Conservation (phyloP, 768 basidiomycete genomes). For the Lactifluus rugatus region DNA sequence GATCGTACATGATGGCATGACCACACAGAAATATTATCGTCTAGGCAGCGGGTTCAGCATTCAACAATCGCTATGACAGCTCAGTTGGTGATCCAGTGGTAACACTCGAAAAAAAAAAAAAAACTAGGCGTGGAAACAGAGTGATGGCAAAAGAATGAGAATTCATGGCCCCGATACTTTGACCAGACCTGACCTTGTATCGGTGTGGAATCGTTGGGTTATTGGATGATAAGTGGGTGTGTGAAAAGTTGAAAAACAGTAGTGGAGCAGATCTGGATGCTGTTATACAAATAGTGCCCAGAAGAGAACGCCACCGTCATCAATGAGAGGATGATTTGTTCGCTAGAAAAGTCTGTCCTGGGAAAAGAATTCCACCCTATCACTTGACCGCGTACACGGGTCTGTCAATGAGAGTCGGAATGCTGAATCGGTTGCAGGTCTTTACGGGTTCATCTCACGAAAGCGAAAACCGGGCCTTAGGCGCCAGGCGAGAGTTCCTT, state of each 20-base stretch:
- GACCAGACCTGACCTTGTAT: not conserved
- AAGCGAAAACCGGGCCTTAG: constrained; percentile 1
- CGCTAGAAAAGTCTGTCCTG: not conserved
- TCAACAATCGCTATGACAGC: not conserved
- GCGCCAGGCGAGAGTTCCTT: constrained; percentile 7
- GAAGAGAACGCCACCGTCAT: not conserved
- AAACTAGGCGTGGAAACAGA: not conserved
- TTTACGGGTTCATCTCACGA: constrained; percentile 1
- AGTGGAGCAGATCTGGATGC: not conserved
- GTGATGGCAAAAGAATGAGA: not conserved
- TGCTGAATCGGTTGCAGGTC: not conserved
- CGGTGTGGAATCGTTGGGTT: not conserved
- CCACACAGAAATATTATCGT: not conserved
- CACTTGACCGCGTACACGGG: not conserved
- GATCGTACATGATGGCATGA: not conserved
- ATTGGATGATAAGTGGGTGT: not conserved
- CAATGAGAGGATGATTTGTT: not conserved
- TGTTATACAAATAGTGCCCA: not conserved
- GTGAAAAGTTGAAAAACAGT: not conserved
- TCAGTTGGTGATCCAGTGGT: not conserved
- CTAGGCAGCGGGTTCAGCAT: not conserved
- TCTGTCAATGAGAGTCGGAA: not conserved
- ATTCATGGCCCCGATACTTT: not conserved
- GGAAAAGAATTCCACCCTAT: not conserved
- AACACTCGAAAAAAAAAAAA: not conserved